Conservation (phyloP, 208 protist species). For the Trypanosoma cruzi region DNA sequence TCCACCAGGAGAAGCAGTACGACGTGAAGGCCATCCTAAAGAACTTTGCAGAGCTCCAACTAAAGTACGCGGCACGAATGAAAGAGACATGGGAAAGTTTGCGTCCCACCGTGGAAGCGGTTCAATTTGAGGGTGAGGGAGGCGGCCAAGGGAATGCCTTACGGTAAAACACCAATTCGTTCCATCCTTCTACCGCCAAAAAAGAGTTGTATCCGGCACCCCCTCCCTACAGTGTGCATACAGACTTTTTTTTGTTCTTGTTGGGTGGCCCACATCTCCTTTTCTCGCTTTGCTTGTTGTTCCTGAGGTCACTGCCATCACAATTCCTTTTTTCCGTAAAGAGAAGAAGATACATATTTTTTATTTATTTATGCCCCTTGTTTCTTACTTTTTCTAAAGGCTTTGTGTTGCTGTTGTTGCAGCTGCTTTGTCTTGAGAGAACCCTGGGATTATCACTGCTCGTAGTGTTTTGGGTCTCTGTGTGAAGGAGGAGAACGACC, state of each 20-base stretch:
- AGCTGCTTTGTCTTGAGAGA: background rate
- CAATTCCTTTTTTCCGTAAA: background rate
- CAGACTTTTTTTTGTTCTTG: background rate
- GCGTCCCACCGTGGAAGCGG: slow-evolving; percentile 41
- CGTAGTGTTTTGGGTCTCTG: background rate
- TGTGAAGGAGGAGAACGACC: background rate
- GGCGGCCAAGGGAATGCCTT: background rate
- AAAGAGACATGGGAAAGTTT: slow-evolving; percentile 72
- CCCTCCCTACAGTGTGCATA: background rate
- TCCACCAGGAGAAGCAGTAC: slow-evolving; percentile 83
- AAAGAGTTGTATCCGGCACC: background rate
- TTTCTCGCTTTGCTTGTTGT: background rate
- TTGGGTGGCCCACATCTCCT: background rate
- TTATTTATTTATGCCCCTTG: background rate
- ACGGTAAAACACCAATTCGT: background rate
- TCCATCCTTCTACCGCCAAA: background rate
- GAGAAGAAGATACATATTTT: background rate
- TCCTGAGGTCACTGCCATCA: background rate
- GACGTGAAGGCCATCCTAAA: slow-evolving; percentile 82
- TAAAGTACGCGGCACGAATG: slow-evolving; percentile 73
- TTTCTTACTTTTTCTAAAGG: background rate
- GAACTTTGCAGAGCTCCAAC: slow-evolving; percentile 74
- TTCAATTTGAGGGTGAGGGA: slow-evolving; percentile 19
- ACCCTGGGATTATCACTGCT: background rate
- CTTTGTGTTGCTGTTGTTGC: background rate